These are phyloP conservation scores for Tremella yokohamensis DNA, from an alignment of 768 basidiomycete species.

Conservation along the genomic window DNA sequence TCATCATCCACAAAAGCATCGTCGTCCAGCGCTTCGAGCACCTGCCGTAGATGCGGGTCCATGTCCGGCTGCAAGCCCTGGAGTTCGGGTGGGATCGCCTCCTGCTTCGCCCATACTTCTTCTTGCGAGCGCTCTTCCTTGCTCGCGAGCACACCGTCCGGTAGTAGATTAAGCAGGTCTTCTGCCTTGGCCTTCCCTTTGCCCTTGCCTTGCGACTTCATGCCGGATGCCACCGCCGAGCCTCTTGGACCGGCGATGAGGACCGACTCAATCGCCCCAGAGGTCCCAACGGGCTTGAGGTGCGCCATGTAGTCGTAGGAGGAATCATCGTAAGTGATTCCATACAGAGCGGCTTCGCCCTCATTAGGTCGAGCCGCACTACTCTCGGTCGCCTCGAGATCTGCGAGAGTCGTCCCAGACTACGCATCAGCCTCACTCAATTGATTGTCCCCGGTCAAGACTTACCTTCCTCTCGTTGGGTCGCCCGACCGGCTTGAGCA, in stretches of 20 bases:
- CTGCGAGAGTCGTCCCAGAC: slow-evolving; percentile 70
- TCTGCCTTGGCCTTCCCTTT: slow-evolving; percentile 54
- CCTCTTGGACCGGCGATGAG: slow-evolving; percentile 39
- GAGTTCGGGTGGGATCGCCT: slow-evolving; percentile 75
- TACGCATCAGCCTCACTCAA: slow-evolving; percentile 5
- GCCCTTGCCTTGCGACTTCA: slow-evolving; percentile 47
- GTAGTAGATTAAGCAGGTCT: slow-evolving; percentile 45
- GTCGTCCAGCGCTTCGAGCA: slow-evolving; percentile 89
- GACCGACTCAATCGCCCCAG: slow-evolving; percentile 61
- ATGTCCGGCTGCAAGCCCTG: slow-evolving; percentile 90
- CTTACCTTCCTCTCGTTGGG: slow-evolving; percentile 58
- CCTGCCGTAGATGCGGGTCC: slow-evolving; percentile 91
- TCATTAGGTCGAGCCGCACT: slow-evolving; percentile 58
- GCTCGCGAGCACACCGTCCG: slow-evolving; percentile 54
- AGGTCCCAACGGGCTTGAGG: slow-evolving; percentile 69
- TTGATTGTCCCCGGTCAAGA: background rate
- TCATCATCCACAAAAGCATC: slow-evolving; percentile 73
- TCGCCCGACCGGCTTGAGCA: slow-evolving; percentile 77
- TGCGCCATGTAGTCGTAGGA: slow-evolving; percentile 99
- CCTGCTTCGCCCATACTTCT: slow-evolving; percentile 57
- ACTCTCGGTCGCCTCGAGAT: slow-evolving; percentile 62
- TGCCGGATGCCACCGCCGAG: slow-evolving; percentile 34
- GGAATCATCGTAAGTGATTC: slow-evolving; percentile 90
- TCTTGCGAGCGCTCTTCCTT: slow-evolving; percentile 62
- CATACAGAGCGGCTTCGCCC: slow-evolving; percentile 85